These are phyloP conservation scores for Kentomonas sorsogonicus DNA, from an alignment of 208 protist species.

Conservation along the genomic window DNA sequence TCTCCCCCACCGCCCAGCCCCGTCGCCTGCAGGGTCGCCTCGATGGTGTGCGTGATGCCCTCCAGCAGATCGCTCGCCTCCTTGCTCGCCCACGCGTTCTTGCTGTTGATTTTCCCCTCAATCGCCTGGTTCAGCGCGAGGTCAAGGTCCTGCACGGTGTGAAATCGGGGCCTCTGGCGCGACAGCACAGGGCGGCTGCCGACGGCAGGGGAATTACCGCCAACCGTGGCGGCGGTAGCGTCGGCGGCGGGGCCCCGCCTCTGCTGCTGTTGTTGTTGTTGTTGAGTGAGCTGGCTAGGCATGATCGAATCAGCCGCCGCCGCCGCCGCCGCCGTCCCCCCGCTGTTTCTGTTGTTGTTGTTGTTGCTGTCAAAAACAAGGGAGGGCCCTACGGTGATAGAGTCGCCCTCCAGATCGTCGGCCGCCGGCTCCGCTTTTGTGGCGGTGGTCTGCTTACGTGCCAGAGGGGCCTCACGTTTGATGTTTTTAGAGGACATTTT, in stretches of 20 bases:
- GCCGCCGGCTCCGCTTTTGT: not conserved
- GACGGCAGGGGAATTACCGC: too few species aligned
- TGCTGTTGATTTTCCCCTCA: constrained; percentile 86
- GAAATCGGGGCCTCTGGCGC: constrained; percentile 78
- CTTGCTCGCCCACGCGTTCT: constrained; percentile 86
- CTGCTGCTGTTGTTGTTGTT: constrained; percentile 5
- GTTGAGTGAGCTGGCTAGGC: constrained; percentile 29
- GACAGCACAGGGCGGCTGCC: constrained; percentile 17
- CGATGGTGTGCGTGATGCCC: constrained; percentile 85
- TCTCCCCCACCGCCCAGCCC: constrained; percentile 1
- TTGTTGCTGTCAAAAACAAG: constrained; percentile 58
- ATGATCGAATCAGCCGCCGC: constrained; percentile 24
- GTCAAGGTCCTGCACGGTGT: constrained; percentile 82
- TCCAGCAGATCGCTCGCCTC: constrained; percentile 86
- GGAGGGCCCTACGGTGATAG: constrained; percentile 44
- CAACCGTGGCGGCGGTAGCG: too few species aligned
- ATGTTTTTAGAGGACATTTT: too few species aligned
- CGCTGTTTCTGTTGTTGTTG: too few species aligned
- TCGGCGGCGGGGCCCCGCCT: not conserved
- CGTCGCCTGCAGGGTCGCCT: constrained; percentile 53
- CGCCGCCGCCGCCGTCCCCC: constrained; percentile 20
- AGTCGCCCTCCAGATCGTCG: not conserved
- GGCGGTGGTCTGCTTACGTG: constrained; percentile 4
- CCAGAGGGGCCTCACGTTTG: too few species aligned
- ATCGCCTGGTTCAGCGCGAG: constrained; percentile 82